Conservation (phyloP, 441 rosid species). For the Aleurites moluccanus region DNA sequence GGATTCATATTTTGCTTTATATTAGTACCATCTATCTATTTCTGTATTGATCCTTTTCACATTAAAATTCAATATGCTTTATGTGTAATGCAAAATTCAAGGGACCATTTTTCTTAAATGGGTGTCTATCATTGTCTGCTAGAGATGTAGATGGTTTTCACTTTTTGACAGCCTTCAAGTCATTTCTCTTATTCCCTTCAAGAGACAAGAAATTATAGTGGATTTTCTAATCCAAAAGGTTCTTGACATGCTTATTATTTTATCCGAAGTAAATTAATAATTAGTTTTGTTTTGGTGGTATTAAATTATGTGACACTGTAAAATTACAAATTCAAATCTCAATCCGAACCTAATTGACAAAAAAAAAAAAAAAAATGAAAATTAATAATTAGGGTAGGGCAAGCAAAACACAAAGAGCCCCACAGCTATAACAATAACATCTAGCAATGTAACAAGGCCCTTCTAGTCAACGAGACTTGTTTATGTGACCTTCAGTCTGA, state of each 20-base stretch:
- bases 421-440: background rate
- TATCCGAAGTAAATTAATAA: background rate
- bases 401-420: background rate
- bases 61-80: conserved; percentile 1
- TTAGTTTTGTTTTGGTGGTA: no score
- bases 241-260: conserved; percentile 5
- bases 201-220: background rate
- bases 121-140: conserved; percentile 40
- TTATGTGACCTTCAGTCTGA: background rate
- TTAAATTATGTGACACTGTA: no score
- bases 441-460: background rate
- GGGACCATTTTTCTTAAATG: conserved; percentile 39
- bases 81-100: conserved; percentile 12
- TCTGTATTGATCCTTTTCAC: conserved; percentile 12
- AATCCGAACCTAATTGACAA: no score
- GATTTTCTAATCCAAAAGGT: background rate
- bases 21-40: background rate
- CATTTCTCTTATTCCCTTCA: conserved; percentile 12
- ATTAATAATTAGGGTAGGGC: no score
- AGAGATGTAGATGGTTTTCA: conserved; percentile 31
- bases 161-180: conserved; percentile 27
- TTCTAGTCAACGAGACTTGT: conserved; percentile 5
- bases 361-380: no score
- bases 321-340: no score
- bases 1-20: conserved; percentile 16